Base-by-base conservation (phyloP, 2,329 filamentous ascomycete species). In the Arthroderma sp. region DNA sequence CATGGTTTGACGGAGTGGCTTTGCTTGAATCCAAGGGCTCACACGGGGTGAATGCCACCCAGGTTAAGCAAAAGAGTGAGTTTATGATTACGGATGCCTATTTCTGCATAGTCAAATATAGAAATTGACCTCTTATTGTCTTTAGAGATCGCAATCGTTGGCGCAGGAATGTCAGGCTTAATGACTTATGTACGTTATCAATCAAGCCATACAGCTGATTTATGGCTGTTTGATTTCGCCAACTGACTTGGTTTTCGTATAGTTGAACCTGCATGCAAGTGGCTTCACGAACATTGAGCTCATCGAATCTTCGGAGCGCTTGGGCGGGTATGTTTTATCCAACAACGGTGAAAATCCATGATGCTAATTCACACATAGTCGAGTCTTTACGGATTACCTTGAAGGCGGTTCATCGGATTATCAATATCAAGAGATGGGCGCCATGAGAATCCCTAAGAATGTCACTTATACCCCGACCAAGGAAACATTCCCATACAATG, bases 241-340 rank as follows among this genome's bases (percentile, higher is more conserved):
- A 34, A 9, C 8, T 34, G 66, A 63, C 1, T 47, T 69, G 28
- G 59, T 68, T 47, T 61, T 69, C 3, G 61, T 67, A 43, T 62
- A 60, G 11, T 60, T 68, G 3, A 60, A 69, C 47, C 62, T 69
- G 3, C 61, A 68, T 42, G 62, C 59, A 11, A 61, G 67, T 4
- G 66, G 67, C 1, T 48, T 70, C 9, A 60, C 62, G 9, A 67
- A 69, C 42, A 65, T 65, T 65, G 61, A 66, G 43, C 64, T 70
- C 0, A 52, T 70, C 2, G 67, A 70, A 53, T 64, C 66, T 0
- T 61, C 59, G 4, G 55, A 62, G 3, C 58, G 64, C 3, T 48
- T 68, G 1, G 67, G 67, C 1, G 2, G 67, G 67, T 1, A 61
- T 66, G 2, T 61, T 27, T 8, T n/a, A 8, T 27, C 9, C 22